Percentiles rank a stretch among this genome's conserved stretches.
Evolutionary conservation across 176 grass and related monocot species (phyloP).

Genomic region (Poa annua): DNA sequence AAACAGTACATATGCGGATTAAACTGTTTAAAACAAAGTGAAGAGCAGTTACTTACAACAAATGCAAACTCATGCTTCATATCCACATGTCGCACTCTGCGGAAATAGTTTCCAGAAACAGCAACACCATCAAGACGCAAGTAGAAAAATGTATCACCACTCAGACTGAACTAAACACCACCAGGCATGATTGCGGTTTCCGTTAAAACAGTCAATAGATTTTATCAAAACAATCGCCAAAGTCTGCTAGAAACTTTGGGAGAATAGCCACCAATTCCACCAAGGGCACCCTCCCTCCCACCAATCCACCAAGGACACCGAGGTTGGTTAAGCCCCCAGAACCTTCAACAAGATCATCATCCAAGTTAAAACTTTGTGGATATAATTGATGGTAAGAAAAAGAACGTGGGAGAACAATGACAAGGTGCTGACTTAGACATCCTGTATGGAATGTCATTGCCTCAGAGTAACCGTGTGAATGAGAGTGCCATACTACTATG

Average conservation of each 20-base stretch:
- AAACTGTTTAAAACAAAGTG: neutral
- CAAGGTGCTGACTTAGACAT: conserved; percentile 25
- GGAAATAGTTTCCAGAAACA: conserved; percentile 68
- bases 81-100: conserved; percentile 98
- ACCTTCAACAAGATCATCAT: conserved; percentile 99
- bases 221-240: conserved; percentile 56
- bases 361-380: conserved; percentile 75
- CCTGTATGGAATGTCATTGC: neutral
- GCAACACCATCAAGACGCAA: conserved; percentile 55
- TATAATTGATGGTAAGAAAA: conserved; percentile 54
- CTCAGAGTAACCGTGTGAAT: conserved; percentile 26
- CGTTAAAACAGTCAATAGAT: conserved; percentile 36
- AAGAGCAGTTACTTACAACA: conserved; percentile 74
- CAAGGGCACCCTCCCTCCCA: conserved; percentile 56
- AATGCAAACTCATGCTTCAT: conserved; percentile 99
- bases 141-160: conserved; percentile 43
- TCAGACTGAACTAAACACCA: conserved; percentile 15
- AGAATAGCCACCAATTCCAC: conserved; percentile 51
- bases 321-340: conserved; percentile 81
- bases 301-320: conserved; percentile 52
- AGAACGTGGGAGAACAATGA: conserved; percentile 36
- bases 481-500: neutral
- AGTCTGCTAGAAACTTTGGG: conserved; percentile 54
- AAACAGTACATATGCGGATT: neutral
- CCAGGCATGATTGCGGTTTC: conserved; percentile 32